Percentiles rank a stretch among this genome's conserved stretches.
Conservation (phyloP, 306 rosid genomes). For the Dalbergia cochinchinensis region DNA sequence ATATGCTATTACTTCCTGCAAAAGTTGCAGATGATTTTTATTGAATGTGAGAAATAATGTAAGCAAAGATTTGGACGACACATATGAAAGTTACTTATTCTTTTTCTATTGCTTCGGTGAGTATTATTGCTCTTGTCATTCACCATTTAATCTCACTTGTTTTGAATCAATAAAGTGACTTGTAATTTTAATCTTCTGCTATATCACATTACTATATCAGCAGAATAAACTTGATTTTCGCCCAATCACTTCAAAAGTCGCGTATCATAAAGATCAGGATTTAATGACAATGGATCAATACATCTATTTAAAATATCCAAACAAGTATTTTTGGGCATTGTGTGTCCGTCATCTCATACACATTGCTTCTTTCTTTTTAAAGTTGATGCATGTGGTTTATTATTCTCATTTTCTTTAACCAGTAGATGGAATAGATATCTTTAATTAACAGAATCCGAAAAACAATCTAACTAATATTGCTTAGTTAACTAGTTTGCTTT, state of each 20-base stretch:
- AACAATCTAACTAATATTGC: neutral
- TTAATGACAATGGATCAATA: no score
- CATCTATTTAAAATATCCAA: no score
- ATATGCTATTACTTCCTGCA: conserved; percentile 49
- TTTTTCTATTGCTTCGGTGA: neutral
- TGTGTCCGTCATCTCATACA: neutral
- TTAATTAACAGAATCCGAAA: neutral
- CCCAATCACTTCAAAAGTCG: no score
- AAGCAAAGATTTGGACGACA: conserved; percentile 36
- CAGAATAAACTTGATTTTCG: no score
- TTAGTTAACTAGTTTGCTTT: neutral
- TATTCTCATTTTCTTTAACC: neutral
- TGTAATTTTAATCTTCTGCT: no score
- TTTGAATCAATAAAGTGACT: no score
- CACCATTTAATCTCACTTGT: no score
- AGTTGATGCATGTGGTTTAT: neutral
- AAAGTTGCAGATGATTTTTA: conserved; percentile 56
- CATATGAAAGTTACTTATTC: conserved; percentile 26
- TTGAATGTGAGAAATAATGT: conserved; percentile 23
- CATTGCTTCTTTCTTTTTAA: neutral
- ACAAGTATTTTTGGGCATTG: neutral
- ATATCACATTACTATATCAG: no score
- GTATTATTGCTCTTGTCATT: neutral
- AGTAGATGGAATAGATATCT: neutral
- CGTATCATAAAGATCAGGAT: no score